Percentiles rank a stretch among this genome's conserved stretches.
Evolutionary conservation across 441 rosid species (phyloP).

Genomic region (Corymbia calophylla): DNA sequence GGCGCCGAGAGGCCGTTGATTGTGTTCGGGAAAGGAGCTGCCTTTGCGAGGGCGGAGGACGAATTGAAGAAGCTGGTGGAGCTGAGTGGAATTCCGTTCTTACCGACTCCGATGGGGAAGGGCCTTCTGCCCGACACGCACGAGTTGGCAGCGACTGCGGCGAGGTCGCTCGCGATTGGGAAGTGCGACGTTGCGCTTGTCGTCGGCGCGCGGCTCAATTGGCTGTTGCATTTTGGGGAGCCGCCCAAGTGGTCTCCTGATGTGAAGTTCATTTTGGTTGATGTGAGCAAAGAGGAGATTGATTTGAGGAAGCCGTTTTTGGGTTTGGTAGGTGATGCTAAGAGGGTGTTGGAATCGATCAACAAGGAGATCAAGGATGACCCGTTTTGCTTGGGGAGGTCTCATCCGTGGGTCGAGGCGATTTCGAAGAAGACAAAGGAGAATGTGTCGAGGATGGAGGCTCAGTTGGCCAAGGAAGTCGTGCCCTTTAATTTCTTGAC

Average conservation of each 20-base stretch:
- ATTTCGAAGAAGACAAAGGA: slow-evolving; percentile 61
- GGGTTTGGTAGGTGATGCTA: slow-evolving; percentile 84
- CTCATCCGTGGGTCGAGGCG: slow-evolving; percentile 78
- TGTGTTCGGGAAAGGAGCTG: slow-evolving; percentile 93
- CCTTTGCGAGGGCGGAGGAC: slow-evolving; percentile 66
- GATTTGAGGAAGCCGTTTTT: slow-evolving; percentile 67
- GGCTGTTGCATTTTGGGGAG: slow-evolving; percentile 95
- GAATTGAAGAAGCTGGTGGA: slow-evolving; percentile 68
- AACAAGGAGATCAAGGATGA: slow-evolving; percentile 81
- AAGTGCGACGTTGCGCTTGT: slow-evolving; percentile 89
- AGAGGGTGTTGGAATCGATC: slow-evolving; percentile 44
- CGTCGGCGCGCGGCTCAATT: slow-evolving; percentile 89
- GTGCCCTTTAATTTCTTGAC: slow-evolving; percentile 88
- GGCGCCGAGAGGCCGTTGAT: slow-evolving; percentile 76
- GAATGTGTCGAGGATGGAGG: slow-evolving; percentile 69
- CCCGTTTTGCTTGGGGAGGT: slow-evolving; percentile 75
- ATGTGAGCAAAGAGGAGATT: slow-evolving; percentile 71
- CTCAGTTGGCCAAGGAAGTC: slow-evolving; percentile 73
- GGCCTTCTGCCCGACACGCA: slow-evolving; percentile 86
- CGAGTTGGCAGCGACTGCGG: slow-evolving; percentile 77
- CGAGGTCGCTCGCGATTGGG: slow-evolving; percentile 90
- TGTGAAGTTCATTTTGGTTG: slow-evolving; percentile 76
- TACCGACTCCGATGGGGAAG: slow-evolving; percentile 97
- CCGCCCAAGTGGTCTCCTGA: slow-evolving; percentile 86
- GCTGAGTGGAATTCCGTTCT: slow-evolving; percentile 71